Conservation (phyloP, 2,329 filamentous ascomycete species). For the Diaporthe velutina region DNA sequence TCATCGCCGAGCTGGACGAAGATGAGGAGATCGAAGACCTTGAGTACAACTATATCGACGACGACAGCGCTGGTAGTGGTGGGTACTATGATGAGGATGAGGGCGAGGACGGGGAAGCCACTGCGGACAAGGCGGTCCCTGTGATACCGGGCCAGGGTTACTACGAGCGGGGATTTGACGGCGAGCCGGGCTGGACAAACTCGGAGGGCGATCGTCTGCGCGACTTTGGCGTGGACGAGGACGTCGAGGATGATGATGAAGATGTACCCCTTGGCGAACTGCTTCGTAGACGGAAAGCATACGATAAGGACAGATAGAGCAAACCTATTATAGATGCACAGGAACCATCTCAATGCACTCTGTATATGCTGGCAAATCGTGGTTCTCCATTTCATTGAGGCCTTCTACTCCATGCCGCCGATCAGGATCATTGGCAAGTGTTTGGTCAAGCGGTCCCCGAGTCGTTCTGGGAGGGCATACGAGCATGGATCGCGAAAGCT, state of each 20-base stretch:
- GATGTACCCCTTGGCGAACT: conserved; percentile 80
- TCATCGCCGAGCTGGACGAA: conserved; percentile 66
- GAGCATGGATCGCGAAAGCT: too few relatives aligned
- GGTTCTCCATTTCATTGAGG: too few relatives aligned
- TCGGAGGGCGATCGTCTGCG: conserved; percentile 79
- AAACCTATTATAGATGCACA: not conserved
- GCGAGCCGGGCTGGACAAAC: conserved; percentile 77
- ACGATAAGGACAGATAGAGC: conserved; percentile 33
- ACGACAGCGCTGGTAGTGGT: conserved; percentile 37
- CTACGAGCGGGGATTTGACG: conserved; percentile 53
- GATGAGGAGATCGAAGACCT: conserved; percentile 64
- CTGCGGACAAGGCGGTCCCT: conserved; percentile 41
- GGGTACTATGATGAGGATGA: conserved; percentile 69
- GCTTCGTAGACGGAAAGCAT: conserved; percentile 66
- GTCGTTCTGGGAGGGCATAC: too few relatives aligned
- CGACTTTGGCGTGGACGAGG: conserved; percentile 86
- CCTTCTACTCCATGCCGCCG: not conserved
- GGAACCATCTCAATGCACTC: not conserved
- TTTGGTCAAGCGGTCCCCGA: too few relatives aligned
- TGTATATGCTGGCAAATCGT: not conserved
- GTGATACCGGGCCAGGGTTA: conserved; percentile 37
- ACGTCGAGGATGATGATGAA: conserved; percentile 60
- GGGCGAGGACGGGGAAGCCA: conserved; percentile 44
- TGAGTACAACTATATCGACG: conserved; percentile 32
- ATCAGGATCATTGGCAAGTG: not conserved